Base-by-base conservation (phyloP, 106 monocot species). In the Dioscorea alata region DNA sequence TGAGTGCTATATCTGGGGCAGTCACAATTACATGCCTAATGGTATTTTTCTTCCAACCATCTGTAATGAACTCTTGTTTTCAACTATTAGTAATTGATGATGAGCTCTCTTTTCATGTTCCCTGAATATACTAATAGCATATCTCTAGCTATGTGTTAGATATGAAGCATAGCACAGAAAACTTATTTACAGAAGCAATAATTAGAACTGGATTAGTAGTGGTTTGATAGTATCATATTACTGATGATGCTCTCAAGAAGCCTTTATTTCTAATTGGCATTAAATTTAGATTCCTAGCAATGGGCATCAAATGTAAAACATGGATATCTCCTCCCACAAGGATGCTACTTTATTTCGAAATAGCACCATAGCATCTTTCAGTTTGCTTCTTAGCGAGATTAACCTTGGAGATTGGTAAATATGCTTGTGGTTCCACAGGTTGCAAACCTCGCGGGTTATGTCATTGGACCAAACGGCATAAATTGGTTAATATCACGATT, bases 11-110 rank as follows among this genome's bases (percentile, higher is more conserved):
- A 61, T 79, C 84, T 76, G 96, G 96, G 23, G 92, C 96, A 20
- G 31, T 92, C 20, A 97, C 96, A 61, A 97, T 97, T 73, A 76
- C 76, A 63, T 89, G 92, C 69, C 92, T 97, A 63, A 97, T 97
- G 91, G 92, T 97, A 81, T 70, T 76, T 23, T 42, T 79, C 6
- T 68, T 18, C 75, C 2, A 28, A 28, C 28, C 20, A 57, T 60
- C 23, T 42, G 42, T 42, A 6, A 42, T 42, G 42, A 42, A 42
- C 42, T 42, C 42, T 42, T 59, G 23, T n/a, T 21, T 20, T 59
- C 0, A 10, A 59, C 59, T 59, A 59, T n/a, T 59, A 22, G 21
- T 4, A 34, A 34, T 3, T 34, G 4, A 34, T 3, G 34, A 34
- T 34, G 7, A 4, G 4, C 34, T 34, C 3, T 34, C 34, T 34